Evolutionary conservation across 306 rosid species (phyloP), one percentile per base, ranked within the genome.

Genomic region (Trifolium subterraneum): DNA sequence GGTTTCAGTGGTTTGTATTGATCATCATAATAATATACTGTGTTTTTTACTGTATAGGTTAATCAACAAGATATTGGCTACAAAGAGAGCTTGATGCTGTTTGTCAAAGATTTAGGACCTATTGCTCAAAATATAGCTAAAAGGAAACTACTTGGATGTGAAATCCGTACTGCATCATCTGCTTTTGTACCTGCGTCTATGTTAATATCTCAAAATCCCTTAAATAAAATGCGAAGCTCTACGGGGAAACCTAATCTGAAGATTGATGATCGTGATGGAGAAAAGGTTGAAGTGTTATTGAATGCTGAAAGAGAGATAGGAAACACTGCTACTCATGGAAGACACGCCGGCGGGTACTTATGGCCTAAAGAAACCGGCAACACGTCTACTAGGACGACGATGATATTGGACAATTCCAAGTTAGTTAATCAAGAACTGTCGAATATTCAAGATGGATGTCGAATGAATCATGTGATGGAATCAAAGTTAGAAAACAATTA

Each of bases 71-170:
- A 82, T 22, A 39, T 83, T 55, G 65, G 84, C 2, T 88, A 87
- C 76, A 81, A 31, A 68, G 88, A 90, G 50, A 90, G 92, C 82
- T 83, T 90, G 79, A 84, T 80, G 88, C 5, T 75, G 54, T 88
- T 84, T 72, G 84, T 47, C 36, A 84, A 81, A 72, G 90, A 75
- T 79, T 79, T 90, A 74, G 90, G 92, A 79, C 83, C 81, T 22
- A 59, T 16, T 54, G 92, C 84, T 31, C 83, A 84, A 83, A 75
- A 63, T 36, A 73, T 86, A 54, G 88, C 81, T 7, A 76, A 63
- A 77, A 82, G 55, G 79, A 88, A 84, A 69, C 38, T 84, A 74
- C 83, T 73, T 52, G 88, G 80, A 52, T 74, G 75, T 72, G 81
- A 73, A 45, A 70, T 70, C 56, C 82, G 51, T 39, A 75, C 74